Evolutionary conservation across 1,139 yeast species (phyloP), one percentile per base, ranked within the genome.

Genomic region (Candida neerlandica): DNA sequence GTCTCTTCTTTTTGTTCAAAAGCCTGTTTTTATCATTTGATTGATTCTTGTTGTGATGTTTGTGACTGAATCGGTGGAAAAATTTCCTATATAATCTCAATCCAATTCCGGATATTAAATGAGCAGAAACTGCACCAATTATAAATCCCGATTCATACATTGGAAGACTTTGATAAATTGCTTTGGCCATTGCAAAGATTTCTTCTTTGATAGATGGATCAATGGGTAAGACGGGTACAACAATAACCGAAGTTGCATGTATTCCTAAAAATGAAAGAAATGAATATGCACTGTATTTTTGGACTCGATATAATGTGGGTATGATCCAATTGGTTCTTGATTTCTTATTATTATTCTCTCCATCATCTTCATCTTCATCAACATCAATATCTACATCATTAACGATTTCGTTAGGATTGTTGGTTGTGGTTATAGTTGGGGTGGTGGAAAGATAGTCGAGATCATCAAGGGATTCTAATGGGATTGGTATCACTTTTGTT

Each of bases 261-360:
- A 87, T 65, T 0, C 82, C 77, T 5, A 84, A 64, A 58, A 88
- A 88, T 1, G 78, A 69, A 0, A 80, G 60, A 59, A 88, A 83
- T 10, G 83, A 71, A 49, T 81, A 77, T 0, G 89, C 83, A 21
- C 89, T 80, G 64, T 82, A 85, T 59, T 82, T 81, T 64, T 88
- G 96, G 14, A 59, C 45, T 46, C 59, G 61, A 30, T 46, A 49
- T 16, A 63, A 53, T 2, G 44, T 30, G 1, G 57, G 51, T 10
- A 54, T 42, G n/a, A 51, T 34, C 54, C 57, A 54, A 46, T 47
- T 35, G 14, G 26, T 21, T 15, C 37, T 35, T 15, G 16, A 11
- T 21, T 16, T 34, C 10, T 16, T 34, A 34, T 34, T 7, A 14
- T 14, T 32, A 9, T 32, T 32, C n/a, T n/a, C n/a, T n/a, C n/a